Conservation (phyloP, 2,329 filamentous ascomycete species). For the Didymella pinodella region DNA sequence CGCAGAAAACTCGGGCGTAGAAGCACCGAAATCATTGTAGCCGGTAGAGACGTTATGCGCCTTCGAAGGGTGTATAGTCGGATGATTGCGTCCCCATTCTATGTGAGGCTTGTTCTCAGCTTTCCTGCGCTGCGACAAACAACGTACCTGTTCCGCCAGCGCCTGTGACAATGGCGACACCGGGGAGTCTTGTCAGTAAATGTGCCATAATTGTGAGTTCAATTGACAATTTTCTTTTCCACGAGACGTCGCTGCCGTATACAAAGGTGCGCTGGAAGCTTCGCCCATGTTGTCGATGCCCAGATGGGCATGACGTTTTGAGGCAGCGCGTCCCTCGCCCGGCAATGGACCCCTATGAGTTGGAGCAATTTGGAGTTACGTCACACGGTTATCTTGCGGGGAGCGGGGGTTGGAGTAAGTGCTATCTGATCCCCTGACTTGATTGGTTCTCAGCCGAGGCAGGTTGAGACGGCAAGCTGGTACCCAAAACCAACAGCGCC, state of each 20-base stretch:
- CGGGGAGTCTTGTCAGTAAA: constrained; percentile 29
- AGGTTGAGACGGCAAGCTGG: neutral
- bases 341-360: neutral
- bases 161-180: constrained; percentile 46
- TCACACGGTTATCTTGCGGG: constrained; percentile 7
- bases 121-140: neutral
- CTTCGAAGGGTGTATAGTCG: neutral
- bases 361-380: constrained; percentile 4
- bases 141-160: constrained; percentile 46
- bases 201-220: constrained; percentile 7
- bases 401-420: constrained; percentile 9
- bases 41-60: neutral
- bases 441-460: constrained; percentile 8
- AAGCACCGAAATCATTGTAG: neutral
- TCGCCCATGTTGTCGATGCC: neutral
- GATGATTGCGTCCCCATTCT: neutral
- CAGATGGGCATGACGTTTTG: constrained; percentile 5
- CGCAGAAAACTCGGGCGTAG: neutral
- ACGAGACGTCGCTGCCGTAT: neutral
- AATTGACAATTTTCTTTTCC: neutral
- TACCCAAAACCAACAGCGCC: neutral
- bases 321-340: constrained; percentile 1
- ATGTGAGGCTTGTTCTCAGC: no score
- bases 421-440: constrained; percentile 3
- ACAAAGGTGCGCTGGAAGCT: neutral